A percentile compares a stretch with the other conserved stretches of the same genome.
phyloP scores from a whole-genome alignment of 2,329 filamentous ascomycete genomes.

The Rachicladosporium sp. region DNA sequence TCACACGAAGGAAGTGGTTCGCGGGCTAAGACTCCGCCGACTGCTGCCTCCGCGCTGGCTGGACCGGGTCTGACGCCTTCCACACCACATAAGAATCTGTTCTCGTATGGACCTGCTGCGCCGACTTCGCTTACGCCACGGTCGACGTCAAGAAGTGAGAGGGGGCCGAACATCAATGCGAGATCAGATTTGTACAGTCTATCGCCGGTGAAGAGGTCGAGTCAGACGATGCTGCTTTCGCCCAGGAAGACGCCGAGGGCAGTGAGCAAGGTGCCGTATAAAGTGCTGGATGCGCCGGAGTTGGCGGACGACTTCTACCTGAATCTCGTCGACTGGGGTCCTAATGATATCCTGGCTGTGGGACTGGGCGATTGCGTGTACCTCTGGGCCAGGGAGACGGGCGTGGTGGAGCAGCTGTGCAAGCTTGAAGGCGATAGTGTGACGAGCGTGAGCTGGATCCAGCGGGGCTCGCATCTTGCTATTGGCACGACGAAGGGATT shows the following conservation, averaged over 20 bases:
- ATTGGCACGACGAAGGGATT: conserved; percentile 91
- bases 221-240: conserved; percentile 84
- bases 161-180: conserved; percentile 79
- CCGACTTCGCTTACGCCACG: conserved; percentile 74
- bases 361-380: conserved; percentile 89
- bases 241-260: conserved; percentile 78
- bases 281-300: conserved; percentile 92
- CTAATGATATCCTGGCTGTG: conserved; percentile 84
- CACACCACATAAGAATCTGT: conserved; percentile 94
- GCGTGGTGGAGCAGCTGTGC: conserved; percentile 85
- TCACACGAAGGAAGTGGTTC: conserved; percentile 44
- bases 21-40: conserved; percentile 62
- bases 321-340: conserved; percentile 96
- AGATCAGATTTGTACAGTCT: conserved; percentile 89
- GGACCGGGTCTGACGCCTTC: conserved; percentile 71
- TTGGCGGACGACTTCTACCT: conserved; percentile 95
- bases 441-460: conserved; percentile 96
- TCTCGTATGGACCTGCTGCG: conserved; percentile 66
- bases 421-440: conserved; percentile 87
- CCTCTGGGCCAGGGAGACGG: conserved; percentile 92
- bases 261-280: conserved; percentile 94
- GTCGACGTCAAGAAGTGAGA: conserved; percentile 52
- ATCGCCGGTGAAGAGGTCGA: conserved; percentile 84
- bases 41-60: conserved; percentile 50
- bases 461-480: conserved; percentile 81